Conservation (phyloP, 2,329 filamentous ascomycete species). For the Neurospora sp. region DNA sequence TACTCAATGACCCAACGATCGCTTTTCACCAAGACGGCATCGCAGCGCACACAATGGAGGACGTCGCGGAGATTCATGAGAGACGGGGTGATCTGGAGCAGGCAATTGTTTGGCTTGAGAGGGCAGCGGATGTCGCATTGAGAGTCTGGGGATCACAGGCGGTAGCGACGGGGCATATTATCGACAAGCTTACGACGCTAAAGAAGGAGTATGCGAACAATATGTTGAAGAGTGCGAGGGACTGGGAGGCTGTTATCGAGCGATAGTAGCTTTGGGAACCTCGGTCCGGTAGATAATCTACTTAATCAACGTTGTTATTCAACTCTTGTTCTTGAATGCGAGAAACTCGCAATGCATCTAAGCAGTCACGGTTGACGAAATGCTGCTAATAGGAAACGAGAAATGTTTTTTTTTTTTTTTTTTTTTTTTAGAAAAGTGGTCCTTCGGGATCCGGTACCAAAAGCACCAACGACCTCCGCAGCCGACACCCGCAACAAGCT, state of each 20-base stretch:
- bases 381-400: no score
- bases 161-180: slow-evolving; percentile 16
- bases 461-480: neutral
- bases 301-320: no score
- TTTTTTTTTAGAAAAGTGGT: no score
- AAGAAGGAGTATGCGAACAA: slow-evolving; percentile 15
- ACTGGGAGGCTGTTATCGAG: slow-evolving; percentile 13
- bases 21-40: slow-evolving; percentile 16
- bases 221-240: slow-evolving; percentile 12
- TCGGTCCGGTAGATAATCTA: neutral
- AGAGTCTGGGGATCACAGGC: slow-evolving; percentile 14
- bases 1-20: neutral
- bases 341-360: no score
- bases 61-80: slow-evolving; percentile 18
- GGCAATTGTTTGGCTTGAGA: slow-evolving; percentile 16
- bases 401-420: no score
- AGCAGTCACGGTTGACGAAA: no score
- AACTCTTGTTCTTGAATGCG: no score
- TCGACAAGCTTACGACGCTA: slow-evolving; percentile 17
- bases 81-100: slow-evolving; percentile 16
- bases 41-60: slow-evolving; percentile 18
- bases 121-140: slow-evolving; percentile 15
- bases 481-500: neutral
- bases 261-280: neutral
- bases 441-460: no score